Evolutionary conservation across 176 grass and related monocot species (phyloP), one percentile per base, ranked within the genome.

Genomic region (Tillandsia fasciculata): DNA sequence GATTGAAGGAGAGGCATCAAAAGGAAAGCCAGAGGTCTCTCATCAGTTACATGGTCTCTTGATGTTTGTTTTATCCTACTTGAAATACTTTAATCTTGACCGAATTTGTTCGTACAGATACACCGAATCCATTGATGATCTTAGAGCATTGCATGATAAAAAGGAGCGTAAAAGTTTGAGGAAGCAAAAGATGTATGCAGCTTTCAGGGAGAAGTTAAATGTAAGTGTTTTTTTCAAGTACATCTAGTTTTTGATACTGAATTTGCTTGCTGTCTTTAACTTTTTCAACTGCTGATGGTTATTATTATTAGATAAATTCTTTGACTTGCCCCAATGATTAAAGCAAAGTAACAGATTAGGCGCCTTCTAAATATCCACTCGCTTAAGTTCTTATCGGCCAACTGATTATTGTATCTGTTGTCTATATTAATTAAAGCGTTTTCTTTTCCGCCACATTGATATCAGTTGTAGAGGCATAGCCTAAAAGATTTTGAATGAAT

Each of bases 21-120:
- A 70, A 85, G 81, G 93, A 96, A 76, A 96, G 74, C 57, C 85
- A 79, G 70, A 92, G 89, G 89, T 96, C 9, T 87, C 64, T n/a
- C 68, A 65, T 51, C 67, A 76, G 51, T 49, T 59, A 50, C 68
- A 66, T 80, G 11, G 11, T 67, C 50, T 69, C 29, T 26, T 0
- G 57, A 11, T 24, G 50, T 26, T 10, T 59, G 13, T 69, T 50
- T 1, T 50, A 42, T 26, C 24, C 11, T 28, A 58, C 6, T 51
- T 53, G 8, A 11, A 53, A 27, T 49, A 50, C 0, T 20, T 10
- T 52, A 26, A n/a, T 5, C 20, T 71, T 64, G 48, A 33, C 17
- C 33, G 69, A 64, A 54, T 78, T 49, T 6, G 69, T 23, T 49
- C 5, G 71, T 68, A 63, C 84, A 90, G 84, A 70, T 87, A 77